These are phyloP conservation scores for Calonectria hawksworthii DNA, from an alignment of 2,329 filamentous ascomycete species.

Conservation along the genomic window DNA sequence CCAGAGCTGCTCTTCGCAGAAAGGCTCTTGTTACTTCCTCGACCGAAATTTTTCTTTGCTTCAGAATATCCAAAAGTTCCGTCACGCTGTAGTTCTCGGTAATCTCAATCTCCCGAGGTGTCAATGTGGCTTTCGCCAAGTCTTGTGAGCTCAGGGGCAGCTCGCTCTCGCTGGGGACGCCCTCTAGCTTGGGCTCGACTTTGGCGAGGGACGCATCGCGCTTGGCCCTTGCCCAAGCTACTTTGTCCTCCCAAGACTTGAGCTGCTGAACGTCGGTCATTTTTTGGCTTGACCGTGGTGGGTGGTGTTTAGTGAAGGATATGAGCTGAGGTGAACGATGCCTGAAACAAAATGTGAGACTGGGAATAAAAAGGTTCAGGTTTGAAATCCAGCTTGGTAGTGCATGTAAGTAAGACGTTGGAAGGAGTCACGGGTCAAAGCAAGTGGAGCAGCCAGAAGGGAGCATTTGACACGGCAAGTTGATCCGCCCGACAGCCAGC, in stretches of 20 bases:
- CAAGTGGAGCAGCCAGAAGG: neutral
- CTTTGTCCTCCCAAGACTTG: slow-evolving; percentile 26
- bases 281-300: neutral
- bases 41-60: slow-evolving; percentile 39
- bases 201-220: slow-evolving; percentile 44
- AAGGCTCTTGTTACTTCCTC: slow-evolving; percentile 47
- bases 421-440: neutral
- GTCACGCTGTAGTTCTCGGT: slow-evolving; percentile 44
- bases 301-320: neutral
- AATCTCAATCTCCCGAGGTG: slow-evolving; percentile 45
- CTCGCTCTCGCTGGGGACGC: slow-evolving; percentile 33
- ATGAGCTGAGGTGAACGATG: neutral
- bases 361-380: neutral
- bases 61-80: slow-evolving; percentile 38
- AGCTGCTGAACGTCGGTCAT: slow-evolving; percentile 16
- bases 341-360: neutral
- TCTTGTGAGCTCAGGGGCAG: slow-evolving; percentile 41
- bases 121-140: slow-evolving; percentile 41
- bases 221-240: slow-evolving; percentile 21
- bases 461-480: neutral
- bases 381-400: neutral
- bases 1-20: slow-evolving; percentile 43
- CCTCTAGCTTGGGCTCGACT: slow-evolving; percentile 43
- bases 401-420: neutral
- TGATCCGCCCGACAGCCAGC: neutral